Conservation (phyloP, 352 stramenopile species). For the Lagenidium giganteum region DNA sequence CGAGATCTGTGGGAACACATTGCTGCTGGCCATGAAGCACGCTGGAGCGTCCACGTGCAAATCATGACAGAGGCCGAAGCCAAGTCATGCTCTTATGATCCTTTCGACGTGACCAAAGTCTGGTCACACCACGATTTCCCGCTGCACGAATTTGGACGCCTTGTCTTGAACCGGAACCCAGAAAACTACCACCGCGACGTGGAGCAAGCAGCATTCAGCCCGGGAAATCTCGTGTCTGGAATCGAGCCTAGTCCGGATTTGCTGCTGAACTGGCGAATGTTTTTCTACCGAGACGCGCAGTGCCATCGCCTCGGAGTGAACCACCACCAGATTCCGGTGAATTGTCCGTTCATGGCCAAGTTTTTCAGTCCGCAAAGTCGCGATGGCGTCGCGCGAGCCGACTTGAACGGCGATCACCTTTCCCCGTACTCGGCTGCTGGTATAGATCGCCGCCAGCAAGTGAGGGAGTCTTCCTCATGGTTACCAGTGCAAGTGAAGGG, state of each 20-base stretch:
- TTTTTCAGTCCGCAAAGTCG: conserved; percentile 21
- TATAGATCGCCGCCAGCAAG: conserved; percentile 6
- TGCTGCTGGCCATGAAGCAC: conserved; percentile 66
- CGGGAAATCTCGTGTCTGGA: conserved; percentile 89
- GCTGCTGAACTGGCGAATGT: conserved; percentile 48
- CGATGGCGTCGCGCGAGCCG: conserved; percentile 15
- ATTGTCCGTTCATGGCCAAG: conserved; percentile 55
- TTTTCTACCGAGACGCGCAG: conserved; percentile 87
- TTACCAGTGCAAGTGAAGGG: conserved; percentile 14
- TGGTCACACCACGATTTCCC: conserved; percentile 88
- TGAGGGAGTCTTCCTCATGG: conserved; percentile 13
- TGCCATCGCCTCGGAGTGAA: conserved; percentile 86
- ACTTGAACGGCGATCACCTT: conserved; percentile 21
- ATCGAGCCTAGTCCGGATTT: conserved; percentile 76
- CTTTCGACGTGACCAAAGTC: conserved; percentile 93
- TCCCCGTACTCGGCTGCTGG: conserved; percentile 5
- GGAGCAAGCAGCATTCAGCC: conserved; percentile 89
- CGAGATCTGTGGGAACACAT: conserved; percentile 92
- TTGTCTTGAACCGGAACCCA: conserved; percentile 91
- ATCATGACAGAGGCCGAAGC: conserved; percentile 86
- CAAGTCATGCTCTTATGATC: conserved; percentile 59
- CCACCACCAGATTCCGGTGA: conserved; percentile 88
- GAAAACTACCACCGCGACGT: conserved; percentile 93
- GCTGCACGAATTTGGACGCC: conserved; percentile 76
- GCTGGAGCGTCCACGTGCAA: conserved; percentile 90